Evolutionary conservation across 305 asterid genomes (phyloP), one percentile per base, ranked within the genome.

Genomic region (Salvia sclarea): DNA sequence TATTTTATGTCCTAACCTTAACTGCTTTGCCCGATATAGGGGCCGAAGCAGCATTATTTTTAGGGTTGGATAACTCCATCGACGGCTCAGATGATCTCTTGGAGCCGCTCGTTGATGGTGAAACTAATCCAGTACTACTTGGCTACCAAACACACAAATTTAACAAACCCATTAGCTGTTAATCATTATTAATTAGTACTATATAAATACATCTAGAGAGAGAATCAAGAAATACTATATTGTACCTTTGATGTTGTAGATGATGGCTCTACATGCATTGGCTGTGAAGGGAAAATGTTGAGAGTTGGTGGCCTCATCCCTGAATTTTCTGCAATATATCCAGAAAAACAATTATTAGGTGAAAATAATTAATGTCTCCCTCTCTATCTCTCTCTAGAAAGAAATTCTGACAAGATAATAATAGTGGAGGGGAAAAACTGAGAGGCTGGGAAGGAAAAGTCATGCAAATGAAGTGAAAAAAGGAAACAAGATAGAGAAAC

Each of bases 211-310:
- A 37, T 1, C 1, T 20, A 25, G 7, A 48, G 59, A 62, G 44
- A 43, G 5, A 55, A 6, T 14, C 21, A 14, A 24, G 13, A 31
- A 20, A 38, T 58, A 28, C 18, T 55, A n/a, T 72, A 66, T 74
- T 2, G 30, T 81, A 87, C 96, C 91, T 82, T 83, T 48, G 83
- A 56, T 71, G 79, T 68, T 53, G 80, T 53, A 64, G 87, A 56
- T 38, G 93, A 80, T 78, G 96, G 96, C 69, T 81, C 91, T 52
- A 79, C 96, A 82, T 92, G 98, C 96, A 92, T 92, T 84, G 96
- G 98, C 70, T 87, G 95, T 38, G 98, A 89, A 31, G 98, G 96
- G 75, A 92, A 92, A 59, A 92, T 92, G 85, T 87, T 89, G 35
- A 89, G 82, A 53, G 98, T 92, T 47, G 86, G 96, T 76, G 93